A percentile compares a stretch with the other conserved stretches of the same genome.
These are phyloP conservation scores for Brettanomyces custersianus DNA, from an alignment of 805 yeast species.

Conservation along the genomic window DNA sequence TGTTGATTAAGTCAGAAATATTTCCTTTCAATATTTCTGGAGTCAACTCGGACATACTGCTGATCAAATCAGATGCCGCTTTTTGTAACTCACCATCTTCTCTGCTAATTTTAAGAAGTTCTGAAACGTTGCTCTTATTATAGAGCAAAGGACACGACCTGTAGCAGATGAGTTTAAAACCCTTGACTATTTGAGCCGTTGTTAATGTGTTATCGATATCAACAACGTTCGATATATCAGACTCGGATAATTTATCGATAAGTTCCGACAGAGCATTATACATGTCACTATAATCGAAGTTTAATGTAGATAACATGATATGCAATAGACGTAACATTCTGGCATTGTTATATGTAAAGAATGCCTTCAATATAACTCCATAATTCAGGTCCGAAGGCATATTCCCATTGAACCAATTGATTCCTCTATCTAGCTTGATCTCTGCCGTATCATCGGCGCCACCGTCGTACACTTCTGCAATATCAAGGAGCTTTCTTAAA, in stretches of 20 bases:
- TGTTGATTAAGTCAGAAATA: constrained; percentile 25
- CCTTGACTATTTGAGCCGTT: no score
- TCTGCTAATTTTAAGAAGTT: constrained; percentile 39
- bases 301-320: constrained; percentile 39
- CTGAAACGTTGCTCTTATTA: constrained; percentile 55
- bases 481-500: constrained; percentile 36
- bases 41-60: constrained; percentile 45
- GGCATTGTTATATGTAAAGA: constrained; percentile 47
- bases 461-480: constrained; percentile 37
- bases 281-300: constrained; percentile 52
- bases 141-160: constrained; percentile 53
- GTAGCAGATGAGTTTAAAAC: constrained; percentile 48
- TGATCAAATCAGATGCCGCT: constrained; percentile 45
- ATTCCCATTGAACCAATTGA: constrained; percentile 51
- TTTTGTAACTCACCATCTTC: constrained; percentile 21
- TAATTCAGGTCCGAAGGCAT: constrained; percentile 46
- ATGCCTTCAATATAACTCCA: constrained; percentile 38
- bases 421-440: constrained; percentile 41
- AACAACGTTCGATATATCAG: no score
- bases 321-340: constrained; percentile 49
- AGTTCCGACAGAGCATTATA: constrained; percentile 58
- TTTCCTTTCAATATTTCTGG: constrained; percentile 63
- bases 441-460: constrained; percentile 13
- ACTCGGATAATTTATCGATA: constrained; percentile 42
- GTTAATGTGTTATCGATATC: no score